These are phyloP conservation scores for Taiozyma onychis DNA, from an alignment of 1,139 yeast species.

Conservation along the genomic window DNA sequence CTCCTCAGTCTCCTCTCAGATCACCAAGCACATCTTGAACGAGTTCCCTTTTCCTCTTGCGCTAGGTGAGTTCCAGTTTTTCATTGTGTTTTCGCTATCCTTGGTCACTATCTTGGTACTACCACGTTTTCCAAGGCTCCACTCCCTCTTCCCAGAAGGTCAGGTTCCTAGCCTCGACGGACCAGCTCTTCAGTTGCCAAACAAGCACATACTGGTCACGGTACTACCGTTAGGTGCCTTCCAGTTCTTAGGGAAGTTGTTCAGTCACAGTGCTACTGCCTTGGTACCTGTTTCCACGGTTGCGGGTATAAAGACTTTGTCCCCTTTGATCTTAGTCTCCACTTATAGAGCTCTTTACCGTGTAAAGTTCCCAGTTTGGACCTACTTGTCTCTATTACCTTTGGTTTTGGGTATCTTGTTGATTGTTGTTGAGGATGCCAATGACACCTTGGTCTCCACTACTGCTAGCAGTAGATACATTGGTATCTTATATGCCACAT, in stretches of 20 bases:
- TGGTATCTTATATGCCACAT: slow-evolving; percentile 73
- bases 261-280: slow-evolving; percentile 87
- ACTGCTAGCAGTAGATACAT: slow-evolving; percentile 37
- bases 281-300: slow-evolving; percentile 89
- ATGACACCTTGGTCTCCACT: slow-evolving; percentile 27
- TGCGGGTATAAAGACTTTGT: slow-evolving; percentile 87
- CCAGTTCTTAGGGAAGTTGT: slow-evolving; percentile 87
- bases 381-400: slow-evolving; percentile 67
- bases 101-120: slow-evolving; percentile 25
- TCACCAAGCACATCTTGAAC: slow-evolving; percentile 72
- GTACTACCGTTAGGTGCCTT: slow-evolving; percentile 90
- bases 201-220: slow-evolving; percentile 48
- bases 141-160: slow-evolving; percentile 19
- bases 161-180: slow-evolving; percentile 18
- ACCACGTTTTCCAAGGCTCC: slow-evolving; percentile 17
- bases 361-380: slow-evolving; percentile 47
- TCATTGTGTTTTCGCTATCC: slow-evolving; percentile 49
- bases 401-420: slow-evolving; percentile 58
- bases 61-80: slow-evolving; percentile 80
- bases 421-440: slow-evolving; percentile 31
- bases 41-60: slow-evolving; percentile 76
- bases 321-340: slow-evolving; percentile 80
- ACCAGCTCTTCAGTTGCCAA: slow-evolving; percentile 27
- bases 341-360: slow-evolving; percentile 63
- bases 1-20: slow-evolving; percentile 76